phyloP scores from a whole-genome alignment of 306 rosid species.

The Nissolia schottii region DNA sequence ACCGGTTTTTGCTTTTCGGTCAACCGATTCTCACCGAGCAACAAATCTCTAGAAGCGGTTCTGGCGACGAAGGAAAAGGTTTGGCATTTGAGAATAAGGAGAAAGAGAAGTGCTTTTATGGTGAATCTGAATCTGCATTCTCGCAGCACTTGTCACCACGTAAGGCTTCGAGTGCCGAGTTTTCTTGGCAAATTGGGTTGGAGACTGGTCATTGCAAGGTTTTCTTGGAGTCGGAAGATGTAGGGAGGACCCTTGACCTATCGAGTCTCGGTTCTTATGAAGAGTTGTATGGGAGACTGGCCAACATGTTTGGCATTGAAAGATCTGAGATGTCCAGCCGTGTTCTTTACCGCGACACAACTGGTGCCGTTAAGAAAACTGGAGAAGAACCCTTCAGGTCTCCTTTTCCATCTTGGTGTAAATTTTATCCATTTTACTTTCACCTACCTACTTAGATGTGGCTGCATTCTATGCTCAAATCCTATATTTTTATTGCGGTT shows the following conservation, averaged over 20 bases:
- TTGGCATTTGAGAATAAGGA: constrained; percentile 32
- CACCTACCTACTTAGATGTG: background rate
- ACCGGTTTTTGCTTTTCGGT: constrained; percentile 87
- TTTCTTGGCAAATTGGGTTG: constrained; percentile 59
- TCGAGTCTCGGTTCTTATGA: constrained; percentile 65
- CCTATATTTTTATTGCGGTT: background rate
- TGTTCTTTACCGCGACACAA: constrained; percentile 67
- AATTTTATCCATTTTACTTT: background rate
- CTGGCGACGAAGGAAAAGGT: constrained; percentile 31
- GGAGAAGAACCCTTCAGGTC: constrained; percentile 98
- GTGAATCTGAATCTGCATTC: constrained; percentile 37
- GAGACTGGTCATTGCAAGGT: constrained; percentile 92
- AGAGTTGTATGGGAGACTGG: constrained; percentile 63
- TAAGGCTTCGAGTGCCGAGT: constrained; percentile 44
- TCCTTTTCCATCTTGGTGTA: background rate
- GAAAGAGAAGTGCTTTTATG: constrained; percentile 41
- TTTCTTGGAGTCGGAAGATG: constrained; percentile 87
- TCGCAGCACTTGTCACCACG: constrained; percentile 36
- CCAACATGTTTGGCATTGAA: constrained; percentile 77
- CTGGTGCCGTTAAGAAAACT: constrained; percentile 60
- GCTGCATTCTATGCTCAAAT: background rate
- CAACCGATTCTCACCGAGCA: constrained; percentile 93
- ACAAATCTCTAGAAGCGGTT: constrained; percentile 59
- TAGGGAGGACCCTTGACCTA: constrained; percentile 82
- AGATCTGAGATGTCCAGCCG: constrained; percentile 52